Percentiles rank a stretch among this genome's conserved stretches.
Evolutionary conservation across 169 alveolate genomes (phyloP).

Genomic region (Cryptosporidium canis): DNA sequence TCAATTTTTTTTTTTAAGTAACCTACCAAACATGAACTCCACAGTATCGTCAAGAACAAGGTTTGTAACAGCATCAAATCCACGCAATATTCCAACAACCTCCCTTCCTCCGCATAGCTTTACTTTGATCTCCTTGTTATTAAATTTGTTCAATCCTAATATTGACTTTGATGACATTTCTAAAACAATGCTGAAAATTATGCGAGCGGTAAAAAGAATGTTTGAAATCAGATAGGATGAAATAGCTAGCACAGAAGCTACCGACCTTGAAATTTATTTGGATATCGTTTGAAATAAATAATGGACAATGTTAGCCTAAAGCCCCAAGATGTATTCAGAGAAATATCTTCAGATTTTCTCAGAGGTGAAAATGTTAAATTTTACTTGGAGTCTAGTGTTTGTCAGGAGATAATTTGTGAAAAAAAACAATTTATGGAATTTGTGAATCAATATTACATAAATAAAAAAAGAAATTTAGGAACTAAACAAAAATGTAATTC

Average conservation of each 20-base stretch:
- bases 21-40: conserved; percentile 82
- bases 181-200: background rate
- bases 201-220: background rate
- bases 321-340: background rate
- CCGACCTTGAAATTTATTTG: too few species aligned
- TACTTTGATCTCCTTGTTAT: conserved; percentile 57
- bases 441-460: conserved; percentile 46
- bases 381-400: background rate
- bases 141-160: conserved; percentile 39
- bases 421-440: conserved; percentile 17
- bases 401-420: conserved; percentile 5
- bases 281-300: background rate
- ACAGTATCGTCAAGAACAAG: conserved; percentile 93
- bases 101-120: conserved; percentile 85
- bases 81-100: conserved; percentile 87
- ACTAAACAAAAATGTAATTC: background rate
- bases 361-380: conserved; percentile 55
- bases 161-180: conserved; percentile 63
- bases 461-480: background rate
- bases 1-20: background rate
- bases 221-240: too few species aligned
- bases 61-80: conserved; percentile 90
- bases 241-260: too few species aligned
- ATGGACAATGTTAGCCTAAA: background rate
- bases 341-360: background rate